Evolutionary conservation across 495 filamentous ascomycete species (phyloP).

Genomic region (Penicillium salamii): DNA sequence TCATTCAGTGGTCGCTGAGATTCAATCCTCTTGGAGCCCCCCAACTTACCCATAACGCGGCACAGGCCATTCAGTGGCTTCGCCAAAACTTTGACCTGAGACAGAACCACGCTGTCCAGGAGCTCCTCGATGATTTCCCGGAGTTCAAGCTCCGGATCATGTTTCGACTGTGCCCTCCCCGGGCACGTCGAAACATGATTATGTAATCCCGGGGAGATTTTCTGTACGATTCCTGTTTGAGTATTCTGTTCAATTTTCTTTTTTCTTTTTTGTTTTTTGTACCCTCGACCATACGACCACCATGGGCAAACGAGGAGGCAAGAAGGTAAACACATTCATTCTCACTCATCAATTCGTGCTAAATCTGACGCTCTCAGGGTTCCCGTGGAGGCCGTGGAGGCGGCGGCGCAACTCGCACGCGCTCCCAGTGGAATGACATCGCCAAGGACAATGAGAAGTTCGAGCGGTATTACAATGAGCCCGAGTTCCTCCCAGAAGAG

Average conservation of each 20-base stretch:
- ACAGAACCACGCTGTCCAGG: neutral
- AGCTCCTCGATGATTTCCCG: neutral
- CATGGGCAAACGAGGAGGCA: conserved; percentile 42
- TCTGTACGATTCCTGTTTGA: neutral
- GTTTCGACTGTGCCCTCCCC: conserved; percentile 9
- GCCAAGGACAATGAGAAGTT: conserved; percentile 71
- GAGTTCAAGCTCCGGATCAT: neutral
- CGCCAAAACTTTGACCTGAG: neutral
- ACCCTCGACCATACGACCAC: conserved; percentile 1
- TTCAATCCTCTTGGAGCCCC: no score
- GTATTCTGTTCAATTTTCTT: neutral
- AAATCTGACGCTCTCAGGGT: conserved; percentile 22
- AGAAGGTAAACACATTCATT: conserved; percentile 24
- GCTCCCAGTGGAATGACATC: conserved; percentile 53
- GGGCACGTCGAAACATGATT: neutral
- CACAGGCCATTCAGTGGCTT: neutral
- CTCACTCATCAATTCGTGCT: conserved; percentile 4
- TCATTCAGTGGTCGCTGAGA: no score
- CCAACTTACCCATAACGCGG: no score
- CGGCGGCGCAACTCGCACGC: conserved; percentile 25
- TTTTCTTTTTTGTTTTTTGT: no score
- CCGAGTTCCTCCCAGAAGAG: conserved; percentile 66
- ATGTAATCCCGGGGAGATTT: conserved; percentile 8
- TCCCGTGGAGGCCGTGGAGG: conserved; percentile 33
- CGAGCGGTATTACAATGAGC: conserved; percentile 78